A percentile compares a stretch with the other conserved stretches of the same genome.
These are phyloP conservation scores for Talaromyces verruculosus DNA, from an alignment of 2,329 filamentous ascomycete genomes.

Conservation along the genomic window DNA sequence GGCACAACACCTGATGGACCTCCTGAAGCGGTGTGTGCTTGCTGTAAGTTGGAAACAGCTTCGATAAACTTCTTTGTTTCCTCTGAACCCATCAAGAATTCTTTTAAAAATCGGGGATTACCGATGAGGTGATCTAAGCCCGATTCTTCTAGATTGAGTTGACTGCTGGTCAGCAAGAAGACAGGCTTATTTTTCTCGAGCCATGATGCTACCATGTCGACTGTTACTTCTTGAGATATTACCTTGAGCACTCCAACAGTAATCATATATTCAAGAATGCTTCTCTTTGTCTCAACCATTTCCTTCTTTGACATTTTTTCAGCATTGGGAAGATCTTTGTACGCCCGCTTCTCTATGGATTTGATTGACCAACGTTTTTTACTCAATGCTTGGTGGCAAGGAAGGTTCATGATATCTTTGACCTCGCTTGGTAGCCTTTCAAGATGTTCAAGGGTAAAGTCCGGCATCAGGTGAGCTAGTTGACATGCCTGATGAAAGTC, in stretches of 20 bases:
- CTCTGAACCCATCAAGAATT: not conserved
- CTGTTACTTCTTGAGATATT: constrained; percentile 3
- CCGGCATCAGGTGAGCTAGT: too few species aligned
- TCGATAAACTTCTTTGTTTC: not conserved
- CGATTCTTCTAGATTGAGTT: constrained; percentile 1
- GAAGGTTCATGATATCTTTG: too few species aligned
- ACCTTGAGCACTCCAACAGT: not conserved
- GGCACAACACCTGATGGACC: not conserved
- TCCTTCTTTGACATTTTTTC: not conserved
- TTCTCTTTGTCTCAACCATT: not conserved
- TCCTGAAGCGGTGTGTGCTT: not conserved
- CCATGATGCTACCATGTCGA: too few species aligned
- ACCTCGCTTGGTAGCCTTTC: too few species aligned
- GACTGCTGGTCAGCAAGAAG: not conserved
- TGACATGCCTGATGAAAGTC: too few species aligned
- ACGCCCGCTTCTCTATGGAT: too few species aligned
- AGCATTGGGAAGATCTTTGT: too few species aligned
- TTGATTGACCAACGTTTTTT: too few species aligned
- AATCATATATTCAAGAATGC: not conserved
- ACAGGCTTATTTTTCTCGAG: not conserved
- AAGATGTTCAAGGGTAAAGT: too few species aligned
- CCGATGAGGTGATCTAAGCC: not conserved
- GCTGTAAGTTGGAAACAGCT: not conserved
- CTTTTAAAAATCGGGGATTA: not conserved
- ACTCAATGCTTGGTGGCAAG: too few species aligned